phyloP scores from a whole-genome alignment of 225 moss, liverwort and hornwort genomes.

The Thuidium tamariscinum region DNA sequence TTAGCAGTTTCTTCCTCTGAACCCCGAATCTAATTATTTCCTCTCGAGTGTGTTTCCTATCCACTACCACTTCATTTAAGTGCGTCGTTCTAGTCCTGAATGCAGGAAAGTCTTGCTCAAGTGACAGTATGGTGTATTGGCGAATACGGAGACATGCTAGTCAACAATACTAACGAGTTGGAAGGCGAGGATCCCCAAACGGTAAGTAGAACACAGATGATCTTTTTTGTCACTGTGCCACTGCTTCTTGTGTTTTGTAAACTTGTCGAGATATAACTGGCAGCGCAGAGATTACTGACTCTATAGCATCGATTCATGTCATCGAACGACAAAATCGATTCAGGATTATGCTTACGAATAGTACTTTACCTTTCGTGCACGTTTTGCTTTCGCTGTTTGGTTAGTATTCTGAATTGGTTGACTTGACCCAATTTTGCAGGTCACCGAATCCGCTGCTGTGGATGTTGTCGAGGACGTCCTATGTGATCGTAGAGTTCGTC shows the following conservation, averaged over 20 bases:
- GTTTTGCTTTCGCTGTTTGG: not conserved
- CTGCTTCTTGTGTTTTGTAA: not conserved
- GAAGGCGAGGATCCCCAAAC: slow-evolving; percentile 83
- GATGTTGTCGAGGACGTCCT: slow-evolving; percentile 71
- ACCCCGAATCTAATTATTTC: not conserved
- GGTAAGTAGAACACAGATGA: slow-evolving; percentile 22
- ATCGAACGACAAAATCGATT: not conserved
- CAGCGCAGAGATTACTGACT: not conserved
- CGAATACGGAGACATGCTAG: slow-evolving; percentile 92
- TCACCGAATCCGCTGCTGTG: slow-evolving; percentile 93
- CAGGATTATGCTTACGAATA: not conserved
- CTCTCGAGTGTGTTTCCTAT: not conserved
- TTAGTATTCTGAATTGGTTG: not conserved
- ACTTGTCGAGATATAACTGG: not conserved
- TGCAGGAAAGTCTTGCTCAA: slow-evolving; percentile 88
- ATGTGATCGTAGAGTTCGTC: slow-evolving; percentile 43
- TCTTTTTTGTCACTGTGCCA: not conserved
- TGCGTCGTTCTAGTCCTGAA: not conserved
- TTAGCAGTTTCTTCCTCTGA: not conserved
- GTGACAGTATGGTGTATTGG: slow-evolving; percentile 89
- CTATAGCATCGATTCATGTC: not conserved
- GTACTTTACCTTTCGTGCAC: not conserved
- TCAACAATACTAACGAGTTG: slow-evolving; percentile 69
- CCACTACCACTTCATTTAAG: not conserved
- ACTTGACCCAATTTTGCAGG: slow-evolving; percentile 21